Evolutionary conservation across 2,329 filamentous ascomycete genomes (phyloP).

Genomic region (Penicillium occitanis): DNA sequence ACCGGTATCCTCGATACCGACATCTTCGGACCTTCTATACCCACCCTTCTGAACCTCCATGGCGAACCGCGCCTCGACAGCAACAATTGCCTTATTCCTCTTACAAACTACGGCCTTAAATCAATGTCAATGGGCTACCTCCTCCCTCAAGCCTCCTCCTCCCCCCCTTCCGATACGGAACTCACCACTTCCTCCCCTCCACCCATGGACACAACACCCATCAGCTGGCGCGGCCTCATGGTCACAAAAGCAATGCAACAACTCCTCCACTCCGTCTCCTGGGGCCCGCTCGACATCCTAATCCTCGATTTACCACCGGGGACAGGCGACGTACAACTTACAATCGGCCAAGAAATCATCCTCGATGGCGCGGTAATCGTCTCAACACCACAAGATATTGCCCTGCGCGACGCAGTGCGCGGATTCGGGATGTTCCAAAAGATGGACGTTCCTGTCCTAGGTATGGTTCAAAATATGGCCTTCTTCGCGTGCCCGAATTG

Average conservation of each 20-base stretch:
- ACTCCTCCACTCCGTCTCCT: slow-evolving; percentile 90
- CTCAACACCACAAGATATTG: slow-evolving; percentile 89
- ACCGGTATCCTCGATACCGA: slow-evolving; percentile 91
- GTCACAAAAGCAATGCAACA: slow-evolving; percentile 97
- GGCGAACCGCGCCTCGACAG: slow-evolving; percentile 74
- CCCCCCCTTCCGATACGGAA: slow-evolving; percentile 40
- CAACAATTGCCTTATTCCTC: slow-evolving; percentile 72
- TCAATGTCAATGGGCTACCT: slow-evolving; percentile 99
- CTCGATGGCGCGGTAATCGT: slow-evolving; percentile 82
- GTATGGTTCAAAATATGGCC: slow-evolving; percentile 90
- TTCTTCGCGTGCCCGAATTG: slow-evolving; percentile 80
- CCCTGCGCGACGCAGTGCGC: slow-evolving; percentile 85
- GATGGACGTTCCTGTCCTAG: slow-evolving; percentile 73
- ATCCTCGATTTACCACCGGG: slow-evolving; percentile 91
- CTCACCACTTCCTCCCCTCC: slow-evolving; percentile 30
- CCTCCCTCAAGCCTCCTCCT: slow-evolving; percentile 51
- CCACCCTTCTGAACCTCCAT: slow-evolving; percentile 79
- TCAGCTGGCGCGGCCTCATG: slow-evolving; percentile 96
- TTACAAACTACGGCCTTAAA: slow-evolving; percentile 93
- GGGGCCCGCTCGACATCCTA: slow-evolving; percentile 83
- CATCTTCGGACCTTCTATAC: slow-evolving; percentile 94
- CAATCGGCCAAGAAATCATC: slow-evolving; percentile 92
- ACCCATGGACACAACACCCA: slow-evolving; percentile 61
- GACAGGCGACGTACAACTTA: slow-evolving; percentile 92
- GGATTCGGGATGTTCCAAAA: slow-evolving; percentile 92